These are phyloP conservation scores for Claviceps humidiphila DNA, from an alignment of 2,329 filamentous ascomycete species.

Conservation along the genomic window DNA sequence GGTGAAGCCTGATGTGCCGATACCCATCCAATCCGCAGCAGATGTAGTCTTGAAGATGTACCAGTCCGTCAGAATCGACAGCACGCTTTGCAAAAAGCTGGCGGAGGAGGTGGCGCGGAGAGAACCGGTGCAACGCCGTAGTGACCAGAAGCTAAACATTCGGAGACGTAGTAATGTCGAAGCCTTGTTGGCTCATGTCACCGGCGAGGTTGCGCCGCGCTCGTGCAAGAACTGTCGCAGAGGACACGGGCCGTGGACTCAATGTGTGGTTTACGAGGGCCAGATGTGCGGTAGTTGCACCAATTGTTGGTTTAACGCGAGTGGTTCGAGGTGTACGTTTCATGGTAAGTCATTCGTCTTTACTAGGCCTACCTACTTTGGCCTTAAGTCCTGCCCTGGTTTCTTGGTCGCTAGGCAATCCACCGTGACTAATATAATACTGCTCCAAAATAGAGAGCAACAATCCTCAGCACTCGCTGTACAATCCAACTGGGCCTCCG, in stretches of 20 bases:
- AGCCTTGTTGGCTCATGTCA: constrained; percentile 43
- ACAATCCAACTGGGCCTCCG: constrained; percentile 5
- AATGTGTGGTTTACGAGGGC: constrained; percentile 44
- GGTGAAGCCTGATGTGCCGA: neutral
- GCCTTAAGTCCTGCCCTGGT: neutral
- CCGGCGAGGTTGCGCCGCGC: constrained; percentile 32
- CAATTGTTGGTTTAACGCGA: constrained; percentile 53
- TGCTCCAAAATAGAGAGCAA: constrained; percentile 26
- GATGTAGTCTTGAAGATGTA: constrained; percentile 33
- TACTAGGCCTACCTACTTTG: neutral
- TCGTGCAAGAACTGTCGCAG: constrained; percentile 48
- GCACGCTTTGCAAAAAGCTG: constrained; percentile 41
- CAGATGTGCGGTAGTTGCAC: constrained; percentile 49
- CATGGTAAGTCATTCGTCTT: constrained; percentile 31
- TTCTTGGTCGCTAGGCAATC: neutral
- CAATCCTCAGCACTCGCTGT: constrained; percentile 22
- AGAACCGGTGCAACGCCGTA: constrained; percentile 37
- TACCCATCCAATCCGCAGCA: constrained; percentile 26
- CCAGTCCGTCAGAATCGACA: constrained; percentile 33
- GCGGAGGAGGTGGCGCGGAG: constrained; percentile 35
- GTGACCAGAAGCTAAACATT: constrained; percentile 41
- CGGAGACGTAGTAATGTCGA: constrained; percentile 47
- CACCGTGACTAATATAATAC: neutral
- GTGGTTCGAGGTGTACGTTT: constrained; percentile 45
- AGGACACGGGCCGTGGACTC: constrained; percentile 45